phyloP scores from a whole-genome alignment of 2,329 filamentous ascomycete species.

The Colletotrichum orchidophilum region DNA sequence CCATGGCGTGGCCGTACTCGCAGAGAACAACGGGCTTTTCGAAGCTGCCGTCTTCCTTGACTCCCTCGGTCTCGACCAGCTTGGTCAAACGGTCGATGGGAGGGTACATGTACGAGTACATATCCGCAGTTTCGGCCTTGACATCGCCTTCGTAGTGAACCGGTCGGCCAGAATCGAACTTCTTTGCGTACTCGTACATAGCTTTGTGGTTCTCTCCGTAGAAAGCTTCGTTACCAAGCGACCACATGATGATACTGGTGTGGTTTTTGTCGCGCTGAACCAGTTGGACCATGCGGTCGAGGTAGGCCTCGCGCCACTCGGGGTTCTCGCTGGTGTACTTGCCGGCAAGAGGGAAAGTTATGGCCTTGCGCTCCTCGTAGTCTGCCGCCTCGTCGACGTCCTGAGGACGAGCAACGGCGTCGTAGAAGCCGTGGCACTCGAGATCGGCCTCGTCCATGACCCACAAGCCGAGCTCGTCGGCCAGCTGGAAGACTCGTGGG shows the following conservation, averaged over 20 bases:
- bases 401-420: slow-evolving; percentile 57
- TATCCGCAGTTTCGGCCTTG: slow-evolving; percentile 67
- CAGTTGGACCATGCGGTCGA: slow-evolving; percentile 73
- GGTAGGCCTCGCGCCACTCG: slow-evolving; percentile 69
- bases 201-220: slow-evolving; percentile 74
- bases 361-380: slow-evolving; percentile 67
- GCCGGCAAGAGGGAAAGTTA: slow-evolving; percentile 63
- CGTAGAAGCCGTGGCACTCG: slow-evolving; percentile 64
- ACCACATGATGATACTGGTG: slow-evolving; percentile 77
- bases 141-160: slow-evolving; percentile 75
- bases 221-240: slow-evolving; percentile 77
- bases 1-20: slow-evolving; percentile 74
- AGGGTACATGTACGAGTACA: slow-evolving; percentile 76
- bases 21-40: slow-evolving; percentile 69
- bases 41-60: slow-evolving; percentile 52
- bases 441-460: slow-evolving; percentile 62
- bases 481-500: slow-evolving; percentile 65
- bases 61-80: slow-evolving; percentile 54
- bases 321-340: slow-evolving; percentile 70
- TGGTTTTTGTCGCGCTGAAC: slow-evolving; percentile 77
- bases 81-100: slow-evolving; percentile 59
- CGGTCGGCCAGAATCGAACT: slow-evolving; percentile 64
- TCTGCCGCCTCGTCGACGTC: slow-evolving; percentile 65
- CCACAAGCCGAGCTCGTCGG: slow-evolving; percentile 74
- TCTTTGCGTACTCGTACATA: slow-evolving; percentile 72